Base-by-base conservation (phyloP, 108 stramenopile species). In the Cyclostephanos tholiformis region DNA sequence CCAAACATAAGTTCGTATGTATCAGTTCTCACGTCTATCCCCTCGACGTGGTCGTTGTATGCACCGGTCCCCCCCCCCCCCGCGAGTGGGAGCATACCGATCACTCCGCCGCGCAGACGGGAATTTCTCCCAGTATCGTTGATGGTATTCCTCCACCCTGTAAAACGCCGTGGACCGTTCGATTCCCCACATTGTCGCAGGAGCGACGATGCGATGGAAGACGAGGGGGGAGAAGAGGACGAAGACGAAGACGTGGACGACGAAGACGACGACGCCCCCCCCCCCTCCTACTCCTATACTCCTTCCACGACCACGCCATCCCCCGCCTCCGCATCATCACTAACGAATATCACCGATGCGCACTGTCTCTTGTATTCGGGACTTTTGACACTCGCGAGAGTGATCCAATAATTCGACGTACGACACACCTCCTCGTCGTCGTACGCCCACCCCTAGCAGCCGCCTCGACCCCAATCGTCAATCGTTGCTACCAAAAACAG, bases 81-180 rank as follows among this genome's bases (percentile, higher is more conserved):
- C 11, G 83, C 85, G 38, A 90, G 26, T 38, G 90, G 68, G 10
- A 61, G 63, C 13, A 84, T 11, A 14, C 77, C 70, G 7, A 80
- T 36, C 2, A 82, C n/a, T n/a, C n/a, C 82, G 17, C 82, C 67
- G 12, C 93, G 71, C 27, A 87, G 72, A 32, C 88, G n/a, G 74
- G 57, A 82, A 82, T 52, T 91, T 94, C 77, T 88, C 83, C 90
- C 90, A 94, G 77, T 89, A 94, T 30, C 81, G 59, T 67, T 94
- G 93, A 77, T 94, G 93, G 71, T 94, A 94, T 51, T 80, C 78
- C 53, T 94, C 93, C 0, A 90, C 93, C 44, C 69, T 62, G 69
- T 83, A 94, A 74, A 94, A 94, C 30, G 59, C 52, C 2, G 88
- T 64, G 36, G 64, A 29, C 22, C 84, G 86, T 80, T 92, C 91